These are phyloP conservation scores for Pseudopithomyces chartarum DNA, from an alignment of 2,329 filamentous ascomycete genomes.

Conservation along the genomic window DNA sequence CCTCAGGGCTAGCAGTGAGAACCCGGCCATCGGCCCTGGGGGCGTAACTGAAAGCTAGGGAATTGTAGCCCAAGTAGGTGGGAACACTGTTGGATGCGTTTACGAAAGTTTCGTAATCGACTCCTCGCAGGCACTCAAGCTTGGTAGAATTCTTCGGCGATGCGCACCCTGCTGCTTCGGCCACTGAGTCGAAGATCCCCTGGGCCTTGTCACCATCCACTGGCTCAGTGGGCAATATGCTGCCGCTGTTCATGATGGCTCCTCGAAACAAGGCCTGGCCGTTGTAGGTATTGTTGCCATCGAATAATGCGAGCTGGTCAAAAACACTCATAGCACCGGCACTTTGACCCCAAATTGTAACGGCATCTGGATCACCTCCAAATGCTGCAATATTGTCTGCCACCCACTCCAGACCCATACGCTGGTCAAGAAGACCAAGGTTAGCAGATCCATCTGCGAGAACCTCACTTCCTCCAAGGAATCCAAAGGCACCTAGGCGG, in stretches of 20 bases:
- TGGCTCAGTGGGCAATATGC: conserved; percentile 47
- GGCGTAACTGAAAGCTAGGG: conserved; percentile 73
- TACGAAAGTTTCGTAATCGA: conserved; percentile 57
- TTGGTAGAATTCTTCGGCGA: conserved; percentile 42
- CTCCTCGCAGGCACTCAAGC: conserved; percentile 54
- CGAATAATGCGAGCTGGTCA: conserved; percentile 76
- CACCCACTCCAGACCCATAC: conserved; percentile 75
- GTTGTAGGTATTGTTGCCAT: conserved; percentile 75
- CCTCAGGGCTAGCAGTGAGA: conserved; percentile 67
- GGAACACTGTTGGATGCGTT: conserved; percentile 73
- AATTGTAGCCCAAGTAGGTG: conserved; percentile 67
- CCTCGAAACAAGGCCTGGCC: conserved; percentile 75
- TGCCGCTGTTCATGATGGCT: conserved; percentile 69
- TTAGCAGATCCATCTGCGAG: conserved; percentile 70
- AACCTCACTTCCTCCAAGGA: conserved; percentile 71
- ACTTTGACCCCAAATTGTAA: conserved; percentile 77
- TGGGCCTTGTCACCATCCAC: conserved; percentile 72
- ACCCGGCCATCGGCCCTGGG: conserved; percentile 72
- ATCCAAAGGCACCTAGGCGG: conserved; percentile 74
- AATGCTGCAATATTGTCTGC: conserved; percentile 78
- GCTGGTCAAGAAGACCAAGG: conserved; percentile 73
- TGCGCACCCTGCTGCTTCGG: conserved; percentile 52
- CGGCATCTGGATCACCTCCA: conserved; percentile 76
- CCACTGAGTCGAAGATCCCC: conserved; percentile 58
- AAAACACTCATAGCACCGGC: conserved; percentile 68